These are phyloP conservation scores for Talaromyces verruculosus DNA, from an alignment of 2,329 filamentous ascomycete genomes.

Conservation along the genomic window DNA sequence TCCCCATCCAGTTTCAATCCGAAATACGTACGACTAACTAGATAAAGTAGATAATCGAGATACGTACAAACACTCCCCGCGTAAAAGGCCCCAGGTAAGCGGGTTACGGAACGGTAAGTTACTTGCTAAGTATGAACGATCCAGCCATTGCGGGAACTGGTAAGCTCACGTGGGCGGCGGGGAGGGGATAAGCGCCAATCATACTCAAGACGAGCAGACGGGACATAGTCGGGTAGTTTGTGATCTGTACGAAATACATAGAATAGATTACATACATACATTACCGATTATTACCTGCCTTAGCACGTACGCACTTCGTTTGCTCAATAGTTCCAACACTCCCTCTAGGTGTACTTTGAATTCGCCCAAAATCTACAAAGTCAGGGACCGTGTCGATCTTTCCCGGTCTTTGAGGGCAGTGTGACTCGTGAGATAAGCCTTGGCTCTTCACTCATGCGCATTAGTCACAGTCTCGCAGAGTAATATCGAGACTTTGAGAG, in stretches of 20 bases:
- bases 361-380: neutral
- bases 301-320: neutral
- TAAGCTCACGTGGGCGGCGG: slow-evolving; percentile 15
- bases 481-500: neutral
- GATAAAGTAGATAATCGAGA: neutral
- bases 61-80: neutral
- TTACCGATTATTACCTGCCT: neutral
- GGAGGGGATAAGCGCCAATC: neutral
- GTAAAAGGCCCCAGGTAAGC: neutral
- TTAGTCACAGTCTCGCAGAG: neutral
- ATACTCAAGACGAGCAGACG: neutral
- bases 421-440: neutral
- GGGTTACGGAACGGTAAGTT: neutral
- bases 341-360: neutral
- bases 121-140: neutral
- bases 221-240: neutral
- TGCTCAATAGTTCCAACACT: neutral
- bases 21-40: neutral
- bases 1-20: neutral
- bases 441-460: slow-evolving; percentile 1
- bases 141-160: slow-evolving; percentile 6
- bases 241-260: slow-evolving; percentile 1
- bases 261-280: neutral
- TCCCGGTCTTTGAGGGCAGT: neutral
- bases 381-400: neutral